These are phyloP conservation scores for Zasmidium angulare DNA, from an alignment of 2,329 filamentous ascomycete species.

Conservation along the genomic window DNA sequence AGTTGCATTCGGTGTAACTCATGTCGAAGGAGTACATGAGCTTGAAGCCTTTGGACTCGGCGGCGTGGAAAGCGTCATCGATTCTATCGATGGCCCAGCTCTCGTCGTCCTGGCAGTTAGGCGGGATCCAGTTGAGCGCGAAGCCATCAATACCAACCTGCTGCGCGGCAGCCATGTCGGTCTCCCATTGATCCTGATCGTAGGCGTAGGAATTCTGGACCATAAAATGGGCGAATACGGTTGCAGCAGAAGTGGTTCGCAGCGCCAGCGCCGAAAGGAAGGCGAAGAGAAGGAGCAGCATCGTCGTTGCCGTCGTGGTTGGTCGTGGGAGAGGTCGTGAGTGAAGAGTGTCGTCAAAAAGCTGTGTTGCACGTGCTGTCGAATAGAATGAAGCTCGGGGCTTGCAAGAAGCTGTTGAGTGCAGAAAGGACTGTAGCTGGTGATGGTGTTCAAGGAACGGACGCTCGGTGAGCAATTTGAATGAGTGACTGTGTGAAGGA, in stretches of 20 bases:
- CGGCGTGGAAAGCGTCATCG: constrained; percentile 38
- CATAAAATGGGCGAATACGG: constrained; percentile 40
- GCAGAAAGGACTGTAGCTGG: constrained; percentile 8
- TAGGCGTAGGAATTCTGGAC: constrained; percentile 38
- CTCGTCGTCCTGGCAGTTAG: constrained; percentile 33
- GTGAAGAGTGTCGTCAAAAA: constrained; percentile 5
- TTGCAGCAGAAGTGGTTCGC: constrained; percentile 28
- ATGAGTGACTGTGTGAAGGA: constrained; percentile 27
- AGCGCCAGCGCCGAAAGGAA: constrained; percentile 27
- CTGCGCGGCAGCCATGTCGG: constrained; percentile 35
- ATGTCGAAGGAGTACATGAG: constrained; percentile 42
- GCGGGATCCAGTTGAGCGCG: constrained; percentile 40
- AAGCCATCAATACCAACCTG: constrained; percentile 39
- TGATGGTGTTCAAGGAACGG: constrained; percentile 22
- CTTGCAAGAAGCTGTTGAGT: background rate
- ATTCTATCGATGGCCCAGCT: constrained; percentile 37
- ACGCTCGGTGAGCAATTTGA: constrained; percentile 23
- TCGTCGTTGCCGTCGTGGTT: constrained; percentile 9
- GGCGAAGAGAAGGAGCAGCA: constrained; percentile 22
- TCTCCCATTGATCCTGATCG: constrained; percentile 34
- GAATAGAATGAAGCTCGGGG: constrained; percentile 8
- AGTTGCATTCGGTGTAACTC: constrained; percentile 36
- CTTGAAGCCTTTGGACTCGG: constrained; percentile 36
- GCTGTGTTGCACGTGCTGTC: constrained; percentile 6
- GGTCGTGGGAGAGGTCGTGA: background rate